Evolutionary conservation across 2,329 filamentous ascomycete species (phyloP).

Genomic region (Fusarium buharicum): DNA sequence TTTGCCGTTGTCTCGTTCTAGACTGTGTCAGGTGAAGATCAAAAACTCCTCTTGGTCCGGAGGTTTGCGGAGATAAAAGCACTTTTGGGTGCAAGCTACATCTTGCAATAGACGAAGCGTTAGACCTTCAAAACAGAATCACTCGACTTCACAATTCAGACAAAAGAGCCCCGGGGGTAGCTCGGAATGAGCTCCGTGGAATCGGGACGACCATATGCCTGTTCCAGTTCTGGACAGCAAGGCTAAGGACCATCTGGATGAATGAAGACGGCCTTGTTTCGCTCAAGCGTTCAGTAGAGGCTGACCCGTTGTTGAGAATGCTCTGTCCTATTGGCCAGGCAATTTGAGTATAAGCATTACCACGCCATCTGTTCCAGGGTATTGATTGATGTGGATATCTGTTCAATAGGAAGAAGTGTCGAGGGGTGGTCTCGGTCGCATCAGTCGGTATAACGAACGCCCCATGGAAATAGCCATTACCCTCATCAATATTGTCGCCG

Average conservation of each 20-base stretch:
- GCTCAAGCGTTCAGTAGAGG: not conserved
- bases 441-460: constrained; percentile 1
- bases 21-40: constrained; percentile 1
- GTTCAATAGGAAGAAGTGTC: not conserved
- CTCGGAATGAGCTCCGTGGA: not conserved
- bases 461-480: not conserved
- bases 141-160: not conserved
- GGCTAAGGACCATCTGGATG: constrained; percentile 1
- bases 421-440: not conserved
- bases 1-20: not conserved
- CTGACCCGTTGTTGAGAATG: not conserved
- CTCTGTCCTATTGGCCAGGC: constrained; percentile 4
- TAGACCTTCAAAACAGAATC: not conserved
- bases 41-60: not conserved
- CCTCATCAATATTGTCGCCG: not conserved
- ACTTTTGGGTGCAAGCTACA: not conserved
- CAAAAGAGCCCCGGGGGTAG: not conserved
- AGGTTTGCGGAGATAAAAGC: not conserved
- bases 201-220: accelerated
- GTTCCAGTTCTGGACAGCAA: not conserved
- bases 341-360: not conserved
- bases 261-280: not conserved
- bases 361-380: not conserved
- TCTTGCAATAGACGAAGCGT: accelerated
- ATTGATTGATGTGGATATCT: too few relatives aligned